A percentile compares a stretch with the other conserved stretches of the same genome.
Evolutionary conservation across 139 green algal genomes (phyloP).

Genomic region (Closterium sp.): DNA sequence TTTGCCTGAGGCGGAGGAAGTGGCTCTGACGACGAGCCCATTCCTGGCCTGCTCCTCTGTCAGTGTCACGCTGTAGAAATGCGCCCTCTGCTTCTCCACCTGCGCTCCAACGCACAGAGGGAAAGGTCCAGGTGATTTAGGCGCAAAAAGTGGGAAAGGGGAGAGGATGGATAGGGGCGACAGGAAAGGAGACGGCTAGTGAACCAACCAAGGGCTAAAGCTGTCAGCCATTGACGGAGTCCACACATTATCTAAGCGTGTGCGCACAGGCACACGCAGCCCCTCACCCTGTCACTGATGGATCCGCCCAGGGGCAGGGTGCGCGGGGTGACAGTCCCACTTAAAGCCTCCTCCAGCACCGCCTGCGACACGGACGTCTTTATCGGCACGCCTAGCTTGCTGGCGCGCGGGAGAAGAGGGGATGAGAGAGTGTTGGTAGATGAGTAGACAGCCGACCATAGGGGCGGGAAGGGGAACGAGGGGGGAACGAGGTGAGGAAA

Average conservation of each 20-base stretch:
- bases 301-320: conserved; percentile 18
- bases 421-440: not conserved
- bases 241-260: not conserved
- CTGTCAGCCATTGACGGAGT: not conserved
- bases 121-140: not conserved
- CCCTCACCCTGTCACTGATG: conserved; percentile 36
- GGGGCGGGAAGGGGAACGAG: not conserved
- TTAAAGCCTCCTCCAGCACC: conserved; percentile 46
- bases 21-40: conserved; percentile 23
- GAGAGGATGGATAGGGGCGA: not conserved
- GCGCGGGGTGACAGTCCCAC: conserved; percentile 3
- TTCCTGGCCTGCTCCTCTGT: conserved; percentile 32
- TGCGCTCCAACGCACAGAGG: conserved; percentile 4
- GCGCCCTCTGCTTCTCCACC: conserved; percentile 44
- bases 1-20: conserved; percentile 31
- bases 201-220: not conserved
- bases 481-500: not conserved
- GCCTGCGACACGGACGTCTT: conserved; percentile 34
- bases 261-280: not conserved
- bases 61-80: conserved; percentile 32
- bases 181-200: not conserved
- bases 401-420: not conserved
- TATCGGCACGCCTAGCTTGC: conserved; percentile 49
- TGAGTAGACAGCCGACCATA: not conserved
- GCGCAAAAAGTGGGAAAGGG: not conserved